These are phyloP conservation scores for Caloboletus firmus DNA, from an alignment of 1,284 basidiomycete species.

Conservation along the genomic window DNA sequence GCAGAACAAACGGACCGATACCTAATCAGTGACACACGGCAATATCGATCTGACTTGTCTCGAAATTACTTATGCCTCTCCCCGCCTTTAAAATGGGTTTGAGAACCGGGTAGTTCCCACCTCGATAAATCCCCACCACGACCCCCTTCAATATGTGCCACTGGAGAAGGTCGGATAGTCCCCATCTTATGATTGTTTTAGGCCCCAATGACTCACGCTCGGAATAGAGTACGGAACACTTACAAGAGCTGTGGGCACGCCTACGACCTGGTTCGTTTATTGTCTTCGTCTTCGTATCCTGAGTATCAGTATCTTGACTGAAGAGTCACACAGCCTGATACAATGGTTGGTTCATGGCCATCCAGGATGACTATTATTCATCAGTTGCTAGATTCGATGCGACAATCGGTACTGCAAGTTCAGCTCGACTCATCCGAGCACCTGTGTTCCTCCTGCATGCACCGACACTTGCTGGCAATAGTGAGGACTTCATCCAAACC, in stretches of 20 bases:
- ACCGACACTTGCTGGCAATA: slow-evolving; percentile 72
- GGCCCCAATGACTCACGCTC: neutral
- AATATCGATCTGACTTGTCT: slow-evolving; percentile 29
- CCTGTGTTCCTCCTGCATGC: slow-evolving; percentile 60
- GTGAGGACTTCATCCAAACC: slow-evolving; percentile 43
- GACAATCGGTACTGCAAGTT: slow-evolving; percentile 67
- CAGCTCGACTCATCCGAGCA: slow-evolving; percentile 57
- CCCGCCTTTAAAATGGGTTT: slow-evolving; percentile 29
- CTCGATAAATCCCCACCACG: slow-evolving; percentile 11
- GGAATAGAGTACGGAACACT: slow-evolving; percentile 33
- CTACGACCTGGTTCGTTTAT: slow-evolving; percentile 51
- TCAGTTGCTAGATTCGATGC: slow-evolving; percentile 49
- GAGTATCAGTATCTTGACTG: slow-evolving; percentile 16
- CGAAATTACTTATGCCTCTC: slow-evolving; percentile 14
- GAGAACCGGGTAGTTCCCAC: neutral
- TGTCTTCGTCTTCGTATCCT: slow-evolving; percentile 13
- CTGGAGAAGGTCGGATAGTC: slow-evolving; percentile 34
- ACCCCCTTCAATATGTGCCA: slow-evolving; percentile 26
- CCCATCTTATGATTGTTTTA: neutral
- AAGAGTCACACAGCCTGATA: slow-evolving; percentile 47
- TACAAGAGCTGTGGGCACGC: slow-evolving; percentile 54
- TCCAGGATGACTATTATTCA: slow-evolving; percentile 13
- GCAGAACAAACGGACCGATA: slow-evolving; percentile 24
- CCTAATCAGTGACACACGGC: slow-evolving; percentile 23
- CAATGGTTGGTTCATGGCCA: slow-evolving; percentile 44